Conservation (phyloP, 2,329 filamentous ascomycete species). For the Niveomyces coronatus region DNA sequence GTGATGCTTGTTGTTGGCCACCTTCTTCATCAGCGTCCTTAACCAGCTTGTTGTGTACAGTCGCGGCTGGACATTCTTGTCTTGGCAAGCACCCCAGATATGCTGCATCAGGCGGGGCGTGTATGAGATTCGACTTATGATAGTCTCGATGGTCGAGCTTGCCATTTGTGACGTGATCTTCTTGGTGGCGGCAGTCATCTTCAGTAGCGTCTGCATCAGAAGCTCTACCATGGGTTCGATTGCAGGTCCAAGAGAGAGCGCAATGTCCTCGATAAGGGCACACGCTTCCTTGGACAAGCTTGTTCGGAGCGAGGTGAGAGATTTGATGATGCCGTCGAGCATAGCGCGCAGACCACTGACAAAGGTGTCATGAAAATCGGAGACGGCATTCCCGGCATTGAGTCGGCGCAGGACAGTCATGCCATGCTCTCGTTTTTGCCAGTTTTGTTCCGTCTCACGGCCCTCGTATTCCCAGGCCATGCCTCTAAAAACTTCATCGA, state of each 20-base stretch:
- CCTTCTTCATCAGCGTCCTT: constrained; percentile 68
- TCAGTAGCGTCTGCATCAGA: constrained; percentile 79
- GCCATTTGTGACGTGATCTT: constrained; percentile 83
- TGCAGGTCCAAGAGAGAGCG: constrained; percentile 61
- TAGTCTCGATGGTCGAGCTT: constrained; percentile 67
- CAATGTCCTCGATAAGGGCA: constrained; percentile 74
- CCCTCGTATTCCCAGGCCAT: constrained; percentile 81
- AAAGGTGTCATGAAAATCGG: constrained; percentile 65
- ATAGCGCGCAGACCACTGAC: constrained; percentile 60
- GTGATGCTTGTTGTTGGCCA: constrained; percentile 66
- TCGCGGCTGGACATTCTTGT: constrained; percentile 87
- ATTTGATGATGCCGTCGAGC: constrained; percentile 82
- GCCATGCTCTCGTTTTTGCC: constrained; percentile 76
- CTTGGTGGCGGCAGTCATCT: constrained; percentile 81
- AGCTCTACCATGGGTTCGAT: constrained; percentile 87
- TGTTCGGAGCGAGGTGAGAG: constrained; percentile 71
- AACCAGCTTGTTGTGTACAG: constrained; percentile 74
- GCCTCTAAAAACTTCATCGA: constrained; percentile 77
- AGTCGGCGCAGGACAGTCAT: constrained; percentile 66
- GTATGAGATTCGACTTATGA: constrained; percentile 73
- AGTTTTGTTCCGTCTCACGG: constrained; percentile 83
- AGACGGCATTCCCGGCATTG: constrained; percentile 71
- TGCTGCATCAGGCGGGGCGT: constrained; percentile 76
- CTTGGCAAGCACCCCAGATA: constrained; percentile 68
- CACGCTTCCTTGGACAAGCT: constrained; percentile 85